Evolutionary conservation across 2,329 filamentous ascomycete species (phyloP), one percentile per base, ranked within the genome.

Genomic region (Apiospora malaysiana): DNA sequence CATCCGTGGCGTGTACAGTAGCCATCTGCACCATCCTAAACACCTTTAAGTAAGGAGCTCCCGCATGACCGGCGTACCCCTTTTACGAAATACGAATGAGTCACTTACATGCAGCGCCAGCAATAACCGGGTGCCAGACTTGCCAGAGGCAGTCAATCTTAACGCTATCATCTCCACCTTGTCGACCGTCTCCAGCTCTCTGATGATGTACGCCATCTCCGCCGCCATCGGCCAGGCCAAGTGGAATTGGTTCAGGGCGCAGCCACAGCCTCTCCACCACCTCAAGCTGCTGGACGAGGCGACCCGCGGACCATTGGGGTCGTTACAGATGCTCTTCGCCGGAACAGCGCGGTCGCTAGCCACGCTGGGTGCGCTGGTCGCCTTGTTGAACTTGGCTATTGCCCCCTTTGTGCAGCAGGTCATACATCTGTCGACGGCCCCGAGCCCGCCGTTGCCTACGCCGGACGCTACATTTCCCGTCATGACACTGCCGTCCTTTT

Each of bases 401-500:
- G n/a, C 47, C 47, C 69, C 69, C 2, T 70, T 70, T 21, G 63
- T 70, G 9, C 69, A 70, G 37, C 69, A 70, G 46, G 69, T 70
- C 32, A 43, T 70, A 18, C 25, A 51, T 16, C 46, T 49, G 21
- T 67, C 59, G 9, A 23, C 59, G 43, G 51, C 18, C 45, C 56
- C 45, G 32, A 32, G 32, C 32, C 45, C 16, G 23, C 45, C 40
- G 43, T 49, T 14, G 1, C 27, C 59, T 8, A 3, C 32, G 21
- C n/a, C 21, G 25, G 69, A 63, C 21, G 45, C 32, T 12, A 66
- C 43, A 45, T n/a, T 59, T 59, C n/a, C 25, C 42, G 9, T 67
- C 56, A 63, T 47, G 45, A 47, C 45, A 1, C 16, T 47, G 4
- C 45, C 45, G 45, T 47, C 45, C 18, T 47, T 47, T 8, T 47